Base-by-base conservation (phyloP, 495 filamentous ascomycete species). In the Tuber brumale region DNA sequence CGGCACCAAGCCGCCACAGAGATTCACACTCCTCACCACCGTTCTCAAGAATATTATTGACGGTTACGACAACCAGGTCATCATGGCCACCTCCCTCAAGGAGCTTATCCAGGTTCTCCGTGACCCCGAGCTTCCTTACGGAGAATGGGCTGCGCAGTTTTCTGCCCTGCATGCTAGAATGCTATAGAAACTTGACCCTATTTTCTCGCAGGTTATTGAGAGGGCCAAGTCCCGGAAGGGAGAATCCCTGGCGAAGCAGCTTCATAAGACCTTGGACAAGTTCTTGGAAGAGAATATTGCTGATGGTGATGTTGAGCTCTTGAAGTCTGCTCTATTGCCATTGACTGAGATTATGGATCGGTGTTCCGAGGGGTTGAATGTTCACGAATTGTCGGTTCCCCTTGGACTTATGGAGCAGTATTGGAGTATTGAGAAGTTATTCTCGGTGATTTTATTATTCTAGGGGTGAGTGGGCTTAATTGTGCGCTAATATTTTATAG, bases 1-100 rank as follows among this genome's bases (percentile, higher is more conserved):
- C 69, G 96, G 95, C 80, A 94, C 84, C 87, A 99, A 98, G 87
- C 93, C 95, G 69, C 90, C 94, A 19, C 95, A 99, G 87, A 87
- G 89, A 73, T 97, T 97, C 85, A 85, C 88, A 27, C 86, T 93
- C 43, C 87, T 95, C 14, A 89, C 91, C 85, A 90, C 87, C 84
- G 92, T 93, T 74, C 89, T 99, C 45, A 86, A 89, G 83, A 94
- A 98, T 85, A 98, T 98, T 77, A 88, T 99, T 70, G 88, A 91
- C 82, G 95, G 95, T 71, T 99, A 91, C 84, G 96, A 99, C 84
- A 99, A 99, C 87, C 94, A 97, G 83, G 91, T 97, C 72, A 94
- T 97, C 84, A 97, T 99, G 96, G 87, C 88, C 46, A 84, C 89
- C 75, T 95, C 93, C 12, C 87, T 99, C 46, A 95, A 94, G 86